A percentile compares a stretch with the other conserved stretches of the same genome.
Evolutionary conservation across 495 filamentous ascomycete genomes (phyloP).

Genomic region (Cercophora sp.): DNA sequence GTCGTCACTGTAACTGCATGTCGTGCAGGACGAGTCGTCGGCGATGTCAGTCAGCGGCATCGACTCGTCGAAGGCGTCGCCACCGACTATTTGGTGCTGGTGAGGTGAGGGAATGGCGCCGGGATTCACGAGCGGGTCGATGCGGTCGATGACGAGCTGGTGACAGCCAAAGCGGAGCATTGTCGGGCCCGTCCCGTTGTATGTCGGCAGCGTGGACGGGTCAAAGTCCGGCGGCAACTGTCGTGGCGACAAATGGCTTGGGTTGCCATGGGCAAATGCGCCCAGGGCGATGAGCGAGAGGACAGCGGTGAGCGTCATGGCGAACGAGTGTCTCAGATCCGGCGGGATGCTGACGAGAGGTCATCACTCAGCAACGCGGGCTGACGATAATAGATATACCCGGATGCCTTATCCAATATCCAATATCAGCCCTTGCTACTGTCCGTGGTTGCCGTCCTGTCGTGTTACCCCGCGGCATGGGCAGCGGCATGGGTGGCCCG

Average conservation of each 20-base stretch:
- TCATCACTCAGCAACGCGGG: too few species aligned
- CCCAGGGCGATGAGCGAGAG: not conserved
- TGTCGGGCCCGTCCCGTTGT: constrained; percentile 4
- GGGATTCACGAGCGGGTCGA: constrained; percentile 40
- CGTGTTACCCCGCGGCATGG: too few species aligned
- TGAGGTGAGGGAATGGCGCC: constrained; percentile 35
- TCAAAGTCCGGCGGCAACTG: constrained; percentile 2
- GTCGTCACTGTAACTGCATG: constrained; percentile 18
- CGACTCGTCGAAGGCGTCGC: constrained; percentile 42
- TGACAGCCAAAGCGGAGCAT: constrained; percentile 34
- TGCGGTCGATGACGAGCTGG: constrained; percentile 37
- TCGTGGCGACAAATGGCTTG: not conserved
- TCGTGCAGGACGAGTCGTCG: constrained; percentile 24
- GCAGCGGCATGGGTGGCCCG: too few species aligned
- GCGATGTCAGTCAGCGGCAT: constrained; percentile 38
- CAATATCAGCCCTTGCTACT: too few species aligned
- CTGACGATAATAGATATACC: too few species aligned
- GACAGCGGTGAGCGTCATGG: not conserved
- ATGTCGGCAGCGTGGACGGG: constrained; percentile 3
- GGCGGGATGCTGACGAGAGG: too few species aligned
- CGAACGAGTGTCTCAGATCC: too few species aligned
- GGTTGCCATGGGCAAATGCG: not conserved
- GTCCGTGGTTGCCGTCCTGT: too few species aligned
- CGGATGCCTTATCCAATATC: too few species aligned
- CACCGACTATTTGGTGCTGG: constrained; percentile 44